Evolutionary conservation across 1,284 basidiomycete species (phyloP).

Genomic region (Erythrobasidium hasegawianum): DNA sequence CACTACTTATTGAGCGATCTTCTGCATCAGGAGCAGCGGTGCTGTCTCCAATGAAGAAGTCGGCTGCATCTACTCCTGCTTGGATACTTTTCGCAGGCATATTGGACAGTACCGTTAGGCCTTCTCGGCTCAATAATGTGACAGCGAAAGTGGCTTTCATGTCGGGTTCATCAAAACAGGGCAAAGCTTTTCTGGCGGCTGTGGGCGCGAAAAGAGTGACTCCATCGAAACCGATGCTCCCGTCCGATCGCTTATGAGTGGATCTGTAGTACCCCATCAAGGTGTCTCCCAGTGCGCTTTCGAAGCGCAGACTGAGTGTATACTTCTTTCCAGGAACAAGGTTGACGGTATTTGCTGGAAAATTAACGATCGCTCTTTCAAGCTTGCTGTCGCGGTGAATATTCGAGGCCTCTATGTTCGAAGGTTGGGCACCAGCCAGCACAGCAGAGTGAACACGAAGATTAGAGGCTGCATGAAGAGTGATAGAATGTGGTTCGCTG

Average conservation of each 20-base stretch:
- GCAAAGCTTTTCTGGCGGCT: conserved; percentile 61
- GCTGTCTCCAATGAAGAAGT: conserved; percentile 19
- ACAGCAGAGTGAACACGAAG: conserved; percentile 66
- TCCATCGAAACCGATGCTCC: conserved; percentile 42
- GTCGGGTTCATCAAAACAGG: conserved; percentile 84
- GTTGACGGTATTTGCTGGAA: conserved; percentile 20
- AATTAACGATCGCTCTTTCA: conserved; percentile 34
- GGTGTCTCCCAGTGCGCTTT: conserved; percentile 36
- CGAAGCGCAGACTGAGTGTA: conserved; percentile 40
- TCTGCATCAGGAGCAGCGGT: no score
- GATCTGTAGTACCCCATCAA: conserved; percentile 43
- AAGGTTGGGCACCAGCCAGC: conserved; percentile 49
- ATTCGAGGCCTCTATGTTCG: conserved; percentile 36
- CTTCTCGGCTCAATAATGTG: conserved; percentile 71
- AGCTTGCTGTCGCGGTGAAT: conserved; percentile 34
- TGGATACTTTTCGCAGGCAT: conserved; percentile 54
- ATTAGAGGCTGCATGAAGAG: conserved; percentile 57
- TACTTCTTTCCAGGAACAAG: conserved; percentile 30
- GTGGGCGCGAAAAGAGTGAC: conserved; percentile 64
- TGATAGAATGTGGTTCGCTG: conserved; percentile 3
- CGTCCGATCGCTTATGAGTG: conserved; percentile 36
- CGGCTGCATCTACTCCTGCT: conserved; percentile 22
- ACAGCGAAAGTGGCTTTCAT: conserved; percentile 83
- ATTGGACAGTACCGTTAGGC: conserved; percentile 65
- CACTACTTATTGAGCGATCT: no score